Evolutionary conservation across 164 flowering plant genomes (phyloP).

Genomic region (Vitis rupestris): DNA sequence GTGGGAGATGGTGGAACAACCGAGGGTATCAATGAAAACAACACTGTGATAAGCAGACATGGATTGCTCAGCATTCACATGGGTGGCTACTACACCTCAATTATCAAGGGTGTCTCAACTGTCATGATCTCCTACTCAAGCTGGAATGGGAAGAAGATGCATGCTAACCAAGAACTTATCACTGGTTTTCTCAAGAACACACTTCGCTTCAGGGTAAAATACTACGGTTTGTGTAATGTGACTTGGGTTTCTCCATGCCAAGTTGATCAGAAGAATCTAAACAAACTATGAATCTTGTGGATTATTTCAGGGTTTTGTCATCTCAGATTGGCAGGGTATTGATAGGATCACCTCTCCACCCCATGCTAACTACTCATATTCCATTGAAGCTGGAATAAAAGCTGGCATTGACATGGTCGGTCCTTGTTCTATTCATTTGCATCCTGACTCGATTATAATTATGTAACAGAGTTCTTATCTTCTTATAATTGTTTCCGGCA

Average conservation of each 20-base stretch:
- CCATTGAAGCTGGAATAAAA: conserved; percentile 17
- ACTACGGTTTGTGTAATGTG: background rate
- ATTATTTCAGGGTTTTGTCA: conserved; percentile 30
- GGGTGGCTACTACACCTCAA: conserved; percentile 24
- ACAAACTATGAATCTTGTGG: background rate
- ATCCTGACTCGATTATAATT: background rate
- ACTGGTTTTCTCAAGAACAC: conserved; percentile 29
- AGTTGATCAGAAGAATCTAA: background rate
- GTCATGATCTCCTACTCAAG: conserved; percentile 32
- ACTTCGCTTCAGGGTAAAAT: conserved; percentile 23
- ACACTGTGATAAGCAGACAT: conserved; percentile 17
- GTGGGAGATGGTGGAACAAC: conserved; percentile 36
- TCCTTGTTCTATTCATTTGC: background rate
- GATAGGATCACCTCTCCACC: conserved; percentile 32
- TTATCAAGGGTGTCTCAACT: conserved; percentile 29
- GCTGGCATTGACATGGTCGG: conserved; percentile 35
- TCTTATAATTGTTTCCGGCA: background rate
- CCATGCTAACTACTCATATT: conserved; percentile 26
- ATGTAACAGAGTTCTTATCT: background rate
- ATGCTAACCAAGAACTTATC: conserved; percentile 20
- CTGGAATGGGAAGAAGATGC: conserved; percentile 33
- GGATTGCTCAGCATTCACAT: conserved; percentile 31
- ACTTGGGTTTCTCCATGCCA: background rate
- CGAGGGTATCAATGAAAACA: conserved; percentile 27
- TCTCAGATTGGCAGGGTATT: conserved; percentile 31